These are phyloP conservation scores for Echites panduratus DNA, from an alignment of 257 asterid species.

Conservation along the genomic window DNA sequence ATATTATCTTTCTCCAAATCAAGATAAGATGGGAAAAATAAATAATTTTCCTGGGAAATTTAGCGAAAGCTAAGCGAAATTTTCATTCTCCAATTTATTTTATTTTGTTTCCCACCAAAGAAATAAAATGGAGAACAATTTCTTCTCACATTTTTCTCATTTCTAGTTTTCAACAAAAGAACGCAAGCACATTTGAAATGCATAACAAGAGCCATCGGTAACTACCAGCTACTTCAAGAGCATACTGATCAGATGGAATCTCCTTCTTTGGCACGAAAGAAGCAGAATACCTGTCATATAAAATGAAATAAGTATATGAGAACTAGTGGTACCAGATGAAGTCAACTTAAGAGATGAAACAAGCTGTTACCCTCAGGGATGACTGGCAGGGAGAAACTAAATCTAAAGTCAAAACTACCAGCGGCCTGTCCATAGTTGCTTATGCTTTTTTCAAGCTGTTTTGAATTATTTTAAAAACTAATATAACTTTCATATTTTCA, in stretches of 20 bases:
- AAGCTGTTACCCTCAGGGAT: neutral
- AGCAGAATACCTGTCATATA: conserved; percentile 66
- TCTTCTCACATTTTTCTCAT: neutral
- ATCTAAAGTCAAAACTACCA: neutral
- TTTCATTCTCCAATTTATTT: neutral
- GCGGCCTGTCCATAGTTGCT: neutral
- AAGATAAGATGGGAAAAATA: neutral
- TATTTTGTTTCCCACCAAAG: neutral
- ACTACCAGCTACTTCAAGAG: conserved; percentile 77
- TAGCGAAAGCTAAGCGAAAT: neutral
- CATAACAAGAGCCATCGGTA: neutral
- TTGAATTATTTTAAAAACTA: too few species aligned
- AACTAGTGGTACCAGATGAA: neutral
- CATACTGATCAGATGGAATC: conserved; percentile 72
- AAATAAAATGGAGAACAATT: neutral
- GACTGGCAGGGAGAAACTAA: neutral
- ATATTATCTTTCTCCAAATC: neutral
- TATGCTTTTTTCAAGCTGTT: neutral
- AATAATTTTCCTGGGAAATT: neutral
- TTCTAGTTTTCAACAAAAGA: neutral
- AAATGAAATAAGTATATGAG: conserved; percentile 7
- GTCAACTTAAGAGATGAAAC: neutral
- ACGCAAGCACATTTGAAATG: neutral
- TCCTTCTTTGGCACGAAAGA: conserved; percentile 57
- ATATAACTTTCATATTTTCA: too few species aligned